A percentile compares a stretch with the other conserved stretches of the same genome.
Conservation (phyloP, 108 stramenopile genomes). For the Nitzschia putrida region DNA sequence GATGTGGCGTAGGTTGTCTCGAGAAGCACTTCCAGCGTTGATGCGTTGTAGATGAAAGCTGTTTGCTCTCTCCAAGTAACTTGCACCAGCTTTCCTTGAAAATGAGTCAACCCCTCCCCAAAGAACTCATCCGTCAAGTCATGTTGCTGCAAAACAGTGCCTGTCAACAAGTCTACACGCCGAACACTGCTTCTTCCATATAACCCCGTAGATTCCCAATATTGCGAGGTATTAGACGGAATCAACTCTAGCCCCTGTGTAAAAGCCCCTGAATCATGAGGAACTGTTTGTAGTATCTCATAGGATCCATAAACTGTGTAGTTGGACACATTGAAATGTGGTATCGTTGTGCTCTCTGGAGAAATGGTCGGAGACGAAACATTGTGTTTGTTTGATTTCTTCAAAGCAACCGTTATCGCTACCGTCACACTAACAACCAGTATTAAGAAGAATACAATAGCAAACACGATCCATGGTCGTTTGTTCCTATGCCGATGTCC, state of each 20-base stretch:
- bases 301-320: conserved; percentile 6
- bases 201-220: conserved; percentile 66
- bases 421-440: no score
- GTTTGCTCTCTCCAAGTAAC: conserved; percentile 68
- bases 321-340: neutral
- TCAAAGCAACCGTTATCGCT: no score
- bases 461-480: no score
- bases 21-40: conserved; percentile 43
- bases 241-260: conserved; percentile 17
- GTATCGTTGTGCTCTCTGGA: neutral
- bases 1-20: conserved; percentile 62
- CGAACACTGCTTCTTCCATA: conserved; percentile 66
- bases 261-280: conserved; percentile 8
- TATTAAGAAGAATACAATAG: no score
- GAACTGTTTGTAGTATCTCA: conserved; percentile 6
- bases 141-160: conserved; percentile 41
- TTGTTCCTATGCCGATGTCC: no score
- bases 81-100: conserved; percentile 53
- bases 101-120: conserved; percentile 77
- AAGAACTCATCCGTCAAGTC: conserved; percentile 54
- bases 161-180: conserved; percentile 51
- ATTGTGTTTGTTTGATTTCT: no score
- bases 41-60: conserved; percentile 71
- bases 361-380: no score
- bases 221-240: conserved; percentile 2